These are phyloP conservation scores for Serendipita sp. DNA, from an alignment of 1,284 basidiomycete species.

Conservation along the genomic window DNA sequence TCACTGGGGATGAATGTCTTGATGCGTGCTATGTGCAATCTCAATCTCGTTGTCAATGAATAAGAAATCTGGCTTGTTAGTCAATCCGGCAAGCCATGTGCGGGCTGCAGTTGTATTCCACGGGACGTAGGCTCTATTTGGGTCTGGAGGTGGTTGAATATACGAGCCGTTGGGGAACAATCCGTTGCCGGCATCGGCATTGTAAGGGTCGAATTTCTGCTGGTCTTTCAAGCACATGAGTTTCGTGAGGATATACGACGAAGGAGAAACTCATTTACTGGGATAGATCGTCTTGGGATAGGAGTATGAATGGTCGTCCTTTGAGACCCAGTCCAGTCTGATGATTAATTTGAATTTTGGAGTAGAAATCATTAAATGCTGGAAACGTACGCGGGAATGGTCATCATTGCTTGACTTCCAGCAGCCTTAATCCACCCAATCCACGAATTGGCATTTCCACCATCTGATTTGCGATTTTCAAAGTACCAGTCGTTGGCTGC, in stretches of 20 bases:
- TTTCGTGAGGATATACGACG: background rate
- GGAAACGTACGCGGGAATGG: conserved; percentile 30
- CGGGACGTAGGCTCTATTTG: conserved; percentile 25
- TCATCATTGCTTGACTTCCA: conserved; percentile 29
- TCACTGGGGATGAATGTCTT: conserved; percentile 35
- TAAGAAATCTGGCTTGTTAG: conserved; percentile 32
- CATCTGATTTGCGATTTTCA: conserved; percentile 30
- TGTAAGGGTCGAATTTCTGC: conserved; percentile 30
- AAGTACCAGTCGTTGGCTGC: conserved; percentile 41
- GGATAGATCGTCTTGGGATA: conserved; percentile 30
- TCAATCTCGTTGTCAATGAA: conserved; percentile 40
- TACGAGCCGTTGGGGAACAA: conserved; percentile 30
- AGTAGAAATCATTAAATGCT: background rate
- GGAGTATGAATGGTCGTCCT: conserved; percentile 35
- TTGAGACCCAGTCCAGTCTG: conserved; percentile 39
- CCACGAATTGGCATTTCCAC: conserved; percentile 30
- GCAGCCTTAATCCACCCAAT: conserved; percentile 31
- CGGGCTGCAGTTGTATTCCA: conserved; percentile 32
- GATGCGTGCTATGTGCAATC: conserved; percentile 35
- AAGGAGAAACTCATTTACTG: conserved; percentile 19
- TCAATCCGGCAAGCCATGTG: conserved; percentile 29
- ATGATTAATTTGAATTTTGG: background rate
- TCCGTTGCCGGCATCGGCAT: conserved; percentile 32
- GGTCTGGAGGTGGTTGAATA: conserved; percentile 24
- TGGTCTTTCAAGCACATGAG: conserved; percentile 23